phyloP scores from a whole-genome alignment of 495 filamentous ascomycete genomes.

The Saxophila tyrrhenica region DNA sequence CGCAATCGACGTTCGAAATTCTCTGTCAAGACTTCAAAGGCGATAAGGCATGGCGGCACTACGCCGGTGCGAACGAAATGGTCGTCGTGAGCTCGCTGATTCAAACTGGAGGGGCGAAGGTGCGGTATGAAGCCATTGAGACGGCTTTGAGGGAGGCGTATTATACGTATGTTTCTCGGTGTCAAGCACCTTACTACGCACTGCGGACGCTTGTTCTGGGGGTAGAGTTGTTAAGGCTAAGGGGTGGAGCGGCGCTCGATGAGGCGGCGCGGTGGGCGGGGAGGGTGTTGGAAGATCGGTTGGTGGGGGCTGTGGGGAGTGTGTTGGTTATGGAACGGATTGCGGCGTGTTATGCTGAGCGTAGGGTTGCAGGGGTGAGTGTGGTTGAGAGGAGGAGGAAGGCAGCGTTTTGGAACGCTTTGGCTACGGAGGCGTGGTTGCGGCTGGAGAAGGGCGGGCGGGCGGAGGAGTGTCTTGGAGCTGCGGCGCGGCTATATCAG shows the following conservation, averaged over 20 bases:
- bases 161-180: constrained; percentile 86
- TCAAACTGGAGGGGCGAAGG: constrained; percentile 53
- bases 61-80: constrained; percentile 91
- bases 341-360: constrained; percentile 68
- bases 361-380: constrained; percentile 43
- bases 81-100: constrained; percentile 70
- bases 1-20: constrained; percentile 80
- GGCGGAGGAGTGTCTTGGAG: constrained; percentile 58
- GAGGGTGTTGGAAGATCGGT: constrained; percentile 61
- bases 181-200: constrained; percentile 59
- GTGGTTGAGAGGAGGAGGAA: constrained; percentile 67
- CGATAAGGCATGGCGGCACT: constrained; percentile 93
- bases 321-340: constrained; percentile 75
- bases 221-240: constrained; percentile 67
- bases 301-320: constrained; percentile 62
- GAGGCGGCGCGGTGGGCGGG: constrained; percentile 80
- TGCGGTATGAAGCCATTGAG: constrained; percentile 66
- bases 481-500: constrained; percentile 55
- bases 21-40: constrained; percentile 77
- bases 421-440: constrained; percentile 76
- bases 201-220: constrained; percentile 65
- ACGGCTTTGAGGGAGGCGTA: constrained; percentile 75
- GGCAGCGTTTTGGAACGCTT: constrained; percentile 78
- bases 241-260: constrained; percentile 63
- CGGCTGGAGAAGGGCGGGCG: constrained; percentile 55